These are phyloP conservation scores for Sporothrix globosa DNA, from an alignment of 2,329 filamentous ascomycete genomes.

Conservation along the genomic window DNA sequence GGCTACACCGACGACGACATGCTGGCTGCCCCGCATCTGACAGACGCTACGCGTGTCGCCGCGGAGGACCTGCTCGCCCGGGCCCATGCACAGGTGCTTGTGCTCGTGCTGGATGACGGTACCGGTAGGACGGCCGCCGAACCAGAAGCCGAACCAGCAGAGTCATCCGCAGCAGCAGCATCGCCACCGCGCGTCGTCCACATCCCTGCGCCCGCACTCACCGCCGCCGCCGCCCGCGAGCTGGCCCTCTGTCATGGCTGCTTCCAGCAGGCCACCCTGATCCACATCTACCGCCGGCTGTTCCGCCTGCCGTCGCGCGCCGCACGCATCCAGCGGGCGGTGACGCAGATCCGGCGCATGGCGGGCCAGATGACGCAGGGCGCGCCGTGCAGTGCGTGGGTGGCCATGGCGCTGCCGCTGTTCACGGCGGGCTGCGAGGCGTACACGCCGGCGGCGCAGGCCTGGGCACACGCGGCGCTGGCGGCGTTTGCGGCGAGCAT, in stretches of 20 bases:
- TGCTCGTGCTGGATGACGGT: background rate
- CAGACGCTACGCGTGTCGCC: background rate
- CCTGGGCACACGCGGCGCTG: constrained; percentile 32
- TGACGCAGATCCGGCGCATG: constrained; percentile 23
- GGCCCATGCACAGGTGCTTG: constrained; percentile 1
- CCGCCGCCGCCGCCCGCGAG: constrained; percentile 22
- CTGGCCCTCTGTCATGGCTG: constrained; percentile 28
- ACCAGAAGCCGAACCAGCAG: too few relatives aligned
- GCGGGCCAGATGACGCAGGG: constrained; percentile 32
- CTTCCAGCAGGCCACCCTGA: constrained; percentile 34
- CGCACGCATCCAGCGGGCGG: constrained; percentile 29
- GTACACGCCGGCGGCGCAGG: constrained; percentile 11
- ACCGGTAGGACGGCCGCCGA: too few relatives aligned
- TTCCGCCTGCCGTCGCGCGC: constrained; percentile 30
- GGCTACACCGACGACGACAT: background rate
- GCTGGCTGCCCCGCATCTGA: background rate
- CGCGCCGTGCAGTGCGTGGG: constrained; percentile 29
- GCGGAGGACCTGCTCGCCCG: constrained; percentile 18
- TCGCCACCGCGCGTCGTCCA: background rate
- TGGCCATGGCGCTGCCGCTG: constrained; percentile 33
- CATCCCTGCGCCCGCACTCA: constrained; percentile 15
- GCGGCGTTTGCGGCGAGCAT: constrained; percentile 29
- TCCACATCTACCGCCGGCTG: constrained; percentile 34
- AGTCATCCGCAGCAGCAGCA: too few relatives aligned
- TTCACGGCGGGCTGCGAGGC: constrained; percentile 33